These are phyloP conservation scores for Ascochyta fabae DNA, from an alignment of 2,329 filamentous ascomycete genomes.

Conservation along the genomic window DNA sequence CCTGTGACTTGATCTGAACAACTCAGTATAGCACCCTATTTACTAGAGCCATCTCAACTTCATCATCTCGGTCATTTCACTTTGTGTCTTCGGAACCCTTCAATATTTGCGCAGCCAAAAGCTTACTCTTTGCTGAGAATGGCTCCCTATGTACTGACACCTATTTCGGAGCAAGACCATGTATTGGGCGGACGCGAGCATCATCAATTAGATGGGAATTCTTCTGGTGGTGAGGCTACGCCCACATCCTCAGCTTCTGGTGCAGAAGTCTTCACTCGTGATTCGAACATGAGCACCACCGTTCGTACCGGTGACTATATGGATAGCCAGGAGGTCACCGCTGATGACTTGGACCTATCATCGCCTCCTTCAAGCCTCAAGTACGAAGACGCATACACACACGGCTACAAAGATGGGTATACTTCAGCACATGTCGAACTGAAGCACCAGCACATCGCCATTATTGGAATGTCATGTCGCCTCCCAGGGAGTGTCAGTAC, in stretches of 20 bases:
- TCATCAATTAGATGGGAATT: not conserved
- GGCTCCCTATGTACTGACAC: conserved; percentile 31
- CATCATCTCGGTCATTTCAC: not conserved
- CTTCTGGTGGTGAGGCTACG: not conserved
- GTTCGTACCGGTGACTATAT: not conserved
- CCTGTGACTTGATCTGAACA: not conserved
- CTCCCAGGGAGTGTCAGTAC: conserved; percentile 32
- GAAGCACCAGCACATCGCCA: conserved; percentile 40
- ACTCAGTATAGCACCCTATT: not conserved
- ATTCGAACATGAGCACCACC: not conserved
- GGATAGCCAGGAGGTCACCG: not conserved
- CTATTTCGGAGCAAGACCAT: conserved; percentile 20
- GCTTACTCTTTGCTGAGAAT: conserved; percentile 2
- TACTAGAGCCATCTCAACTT: not conserved
- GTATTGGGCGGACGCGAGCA: conserved; percentile 1
- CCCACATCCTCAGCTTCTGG: conserved; percentile 1
- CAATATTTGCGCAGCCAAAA: not conserved
- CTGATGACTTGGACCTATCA: not conserved
- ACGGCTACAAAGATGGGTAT: conserved; percentile 29
- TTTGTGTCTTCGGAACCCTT: not conserved
- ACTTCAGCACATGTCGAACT: conserved; percentile 22
- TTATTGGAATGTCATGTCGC: conserved; percentile 48
- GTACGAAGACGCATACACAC: conserved; percentile 24
- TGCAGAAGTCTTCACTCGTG: not conserved
- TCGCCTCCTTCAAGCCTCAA: not conserved